Evolutionary conservation across 768 basidiomycete species (phyloP).

Genomic region (Leucocoprinus birnbaumii): DNA sequence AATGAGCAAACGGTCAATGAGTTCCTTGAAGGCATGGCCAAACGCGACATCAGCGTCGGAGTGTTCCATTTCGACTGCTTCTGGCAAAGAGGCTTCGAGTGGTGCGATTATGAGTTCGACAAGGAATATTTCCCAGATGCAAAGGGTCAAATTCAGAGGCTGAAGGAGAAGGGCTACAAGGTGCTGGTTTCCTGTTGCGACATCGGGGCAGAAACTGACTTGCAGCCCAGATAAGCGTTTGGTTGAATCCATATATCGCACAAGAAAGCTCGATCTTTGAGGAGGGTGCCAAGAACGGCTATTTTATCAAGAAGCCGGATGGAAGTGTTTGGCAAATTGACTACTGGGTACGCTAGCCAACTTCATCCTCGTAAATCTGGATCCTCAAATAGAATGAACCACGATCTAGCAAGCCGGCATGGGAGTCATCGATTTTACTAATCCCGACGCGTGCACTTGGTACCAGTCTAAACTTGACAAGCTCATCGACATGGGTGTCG

Average conservation of each 20-base stretch:
- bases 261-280: constrained; percentile 38
- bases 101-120: constrained; percentile 44
- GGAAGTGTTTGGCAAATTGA: constrained; percentile 39
- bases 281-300: constrained; percentile 38
- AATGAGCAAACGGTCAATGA: constrained; percentile 39
- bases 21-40: constrained; percentile 43
- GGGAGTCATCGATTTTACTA: constrained; percentile 43
- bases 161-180: constrained; percentile 37
- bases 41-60: constrained; percentile 33
- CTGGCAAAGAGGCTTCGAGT: constrained; percentile 33
- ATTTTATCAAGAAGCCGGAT: constrained; percentile 43
- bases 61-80: constrained; percentile 50
- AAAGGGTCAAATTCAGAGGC: constrained; percentile 31
- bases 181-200: constrained; percentile 29
- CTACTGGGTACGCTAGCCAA: constrained; percentile 28
- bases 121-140: constrained; percentile 44
- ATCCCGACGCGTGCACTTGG: constrained; percentile 41
- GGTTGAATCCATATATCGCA: constrained; percentile 44
- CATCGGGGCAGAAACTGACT: too few relatives aligned
- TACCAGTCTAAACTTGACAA: constrained; percentile 35
- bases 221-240: constrained; percentile 21
- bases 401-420: constrained; percentile 42
- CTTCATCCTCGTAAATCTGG: not conserved
- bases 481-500: constrained; percentile 40
- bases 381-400: too few relatives aligned